Base-by-base conservation (phyloP, 2,329 filamentous ascomycete species). In the Clathrospora elynae region DNA sequence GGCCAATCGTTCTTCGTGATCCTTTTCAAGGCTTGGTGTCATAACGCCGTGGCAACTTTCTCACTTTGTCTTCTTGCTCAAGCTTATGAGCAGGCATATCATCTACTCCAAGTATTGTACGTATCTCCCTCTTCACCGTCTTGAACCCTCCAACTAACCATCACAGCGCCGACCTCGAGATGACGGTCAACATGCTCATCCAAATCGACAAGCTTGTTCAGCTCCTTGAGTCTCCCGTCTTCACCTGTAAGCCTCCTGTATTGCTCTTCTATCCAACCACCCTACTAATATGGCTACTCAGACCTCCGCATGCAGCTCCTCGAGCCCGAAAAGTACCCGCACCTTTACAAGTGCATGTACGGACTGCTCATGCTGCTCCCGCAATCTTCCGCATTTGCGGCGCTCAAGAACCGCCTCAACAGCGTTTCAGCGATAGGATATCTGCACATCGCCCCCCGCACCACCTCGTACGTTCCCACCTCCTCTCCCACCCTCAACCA, bases 181-280 rank as follows among this genome's bases (percentile, higher is more conserved):
- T 99, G 90, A 97, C 92, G 0, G 93, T 99, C 58, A 96, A 96
- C 60, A 95, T 96, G 72, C 81, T 99, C 41, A 99, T 99, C 29
- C 95, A 99, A 68, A 96, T 99, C 57, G 93, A 99, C 71, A 99
- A 99, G 70, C 80, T 99, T 11, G 93, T 99, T 9, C 93, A 99
- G 69, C 79, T 99, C 11, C 84, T 99, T 25, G 93, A 99, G 69
- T 97, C 91, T 0, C 93, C 93, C 0, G 93, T 99, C 1, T 99
- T 99, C 64, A 99, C 93, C 32, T 99, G 90, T 95, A 72, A 73
- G 84, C 70, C 10, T 13, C 7, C 16, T 13, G n/a, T 17, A 6
- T 3, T 22, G 3, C 8, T 12, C 16, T 8, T 17, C 14, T 5
- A 9, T 33, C 26, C 46, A 16, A 56, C 60, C 46, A 64, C 44